A percentile compares a stretch with the other conserved stretches of the same genome.
phyloP scores from a whole-genome alignment of 2,329 filamentous ascomycete species.

The Alternaria dauci region DNA sequence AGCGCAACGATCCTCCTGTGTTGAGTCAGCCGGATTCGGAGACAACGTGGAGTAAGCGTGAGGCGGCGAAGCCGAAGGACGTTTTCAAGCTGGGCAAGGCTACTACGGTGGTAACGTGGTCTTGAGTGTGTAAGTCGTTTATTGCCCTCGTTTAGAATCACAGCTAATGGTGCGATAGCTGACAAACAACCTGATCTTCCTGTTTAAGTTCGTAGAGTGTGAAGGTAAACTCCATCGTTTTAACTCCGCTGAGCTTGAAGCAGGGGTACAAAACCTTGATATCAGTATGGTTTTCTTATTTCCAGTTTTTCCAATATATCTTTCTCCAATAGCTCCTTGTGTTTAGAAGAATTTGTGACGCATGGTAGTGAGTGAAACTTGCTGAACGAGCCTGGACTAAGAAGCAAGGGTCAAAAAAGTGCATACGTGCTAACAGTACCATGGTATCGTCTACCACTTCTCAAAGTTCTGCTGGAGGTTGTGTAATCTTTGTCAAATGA shows the following conservation, averaged over 20 bases:
- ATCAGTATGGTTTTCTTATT: background rate
- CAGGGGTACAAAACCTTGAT: background rate
- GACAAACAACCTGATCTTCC: background rate
- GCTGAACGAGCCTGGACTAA: background rate
- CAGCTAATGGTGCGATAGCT: background rate
- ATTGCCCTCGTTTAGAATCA: background rate
- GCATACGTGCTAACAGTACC: background rate
- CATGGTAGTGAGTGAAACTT: background rate
- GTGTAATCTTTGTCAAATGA: constrained; percentile 55
- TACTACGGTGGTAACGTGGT: constrained; percentile 29
- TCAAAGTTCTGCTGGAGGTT: constrained; percentile 43
- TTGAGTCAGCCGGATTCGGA: constrained; percentile 16
- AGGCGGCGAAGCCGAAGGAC: constrained; percentile 17
- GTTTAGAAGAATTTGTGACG: background rate
- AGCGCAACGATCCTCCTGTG: constrained; percentile 18
- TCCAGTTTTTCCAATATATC: background rate
- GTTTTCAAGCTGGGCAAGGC: constrained; percentile 24
- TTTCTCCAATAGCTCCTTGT: background rate
- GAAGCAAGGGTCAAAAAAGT: too few relatives aligned
- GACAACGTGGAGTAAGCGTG: constrained; percentile 33
- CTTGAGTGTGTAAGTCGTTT: background rate
- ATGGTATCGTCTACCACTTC: background rate
- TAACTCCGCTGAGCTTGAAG: background rate
- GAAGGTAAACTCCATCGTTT: background rate
- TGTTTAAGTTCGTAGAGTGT: background rate